Base-by-base conservation (phyloP, 495 filamentous ascomycete species). In the Ramalina intermedia region DNA sequence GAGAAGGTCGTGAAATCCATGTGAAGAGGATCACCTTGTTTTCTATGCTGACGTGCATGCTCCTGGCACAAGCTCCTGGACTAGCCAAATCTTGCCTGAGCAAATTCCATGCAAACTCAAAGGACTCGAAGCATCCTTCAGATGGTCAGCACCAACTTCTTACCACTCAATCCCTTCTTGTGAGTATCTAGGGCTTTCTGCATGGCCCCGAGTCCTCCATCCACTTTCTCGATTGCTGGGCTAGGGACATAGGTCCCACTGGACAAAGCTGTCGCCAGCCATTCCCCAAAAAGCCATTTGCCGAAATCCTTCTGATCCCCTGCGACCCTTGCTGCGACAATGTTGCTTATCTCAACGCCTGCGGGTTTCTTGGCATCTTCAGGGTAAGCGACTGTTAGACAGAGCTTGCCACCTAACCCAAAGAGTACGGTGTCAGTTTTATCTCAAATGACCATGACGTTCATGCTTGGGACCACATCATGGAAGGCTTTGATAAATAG, bases 391-490 rank as follows among this genome's bases (percentile, higher is more conserved):
- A 47, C 20, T 9, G 55, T 54, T 6, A 59, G 37, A 9, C 59
- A 56, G 14, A 68, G 54, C 23, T 57, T 63, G 4, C 61, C 64
- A 2, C 68, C 29, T 33, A 33, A 11, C 5, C 7, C 29, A 7
- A 33, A 11, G 29, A 33, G 29, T 33, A 7, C 29, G 7, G 29
- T 11, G 29, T 33, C 29, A 33, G 29, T 33, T 7, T 11, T 33
- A 13, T 33, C 29, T 33, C 29, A 13, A 33, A 33, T 13, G 29
- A 4, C 7, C 29, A 9, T 33, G 29, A 33, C 29, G 7, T 13
- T 7, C 2, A 7, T 7, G 8, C 29, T 33, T 9, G 29, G 29
- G 7, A 13, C 12, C 29, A 33, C 29, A 0, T 33, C 6, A 1
- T 7, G 29, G 29, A 33, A 3, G 5, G 29, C 23, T 33, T 33